These are phyloP conservation scores for Nicotiana undulata DNA, from an alignment of 257 asterid genomes.

Conservation along the genomic window DNA sequence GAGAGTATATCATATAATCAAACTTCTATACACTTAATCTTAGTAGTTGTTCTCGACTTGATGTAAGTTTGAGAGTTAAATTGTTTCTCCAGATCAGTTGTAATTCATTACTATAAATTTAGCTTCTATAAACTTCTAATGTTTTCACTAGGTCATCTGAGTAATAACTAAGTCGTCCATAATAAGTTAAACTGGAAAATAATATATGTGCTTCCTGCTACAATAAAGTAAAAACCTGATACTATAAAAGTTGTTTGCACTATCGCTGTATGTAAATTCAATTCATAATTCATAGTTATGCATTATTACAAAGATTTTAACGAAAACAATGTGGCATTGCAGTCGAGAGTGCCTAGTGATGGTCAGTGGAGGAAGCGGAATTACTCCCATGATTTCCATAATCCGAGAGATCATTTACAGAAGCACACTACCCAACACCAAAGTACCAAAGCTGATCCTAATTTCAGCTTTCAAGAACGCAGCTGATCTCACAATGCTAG, in stretches of 20 bases:
- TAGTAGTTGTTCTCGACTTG: not conserved
- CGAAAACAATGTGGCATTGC: not conserved
- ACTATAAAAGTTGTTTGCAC: too few relatives aligned
- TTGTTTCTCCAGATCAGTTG: not conserved
- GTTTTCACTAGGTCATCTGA: too few relatives aligned
- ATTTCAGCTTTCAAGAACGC: conserved; percentile 43
- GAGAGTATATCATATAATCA: too few relatives aligned
- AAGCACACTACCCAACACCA: conserved; percentile 9
- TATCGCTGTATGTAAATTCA: too few relatives aligned
- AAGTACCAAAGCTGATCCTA: conserved; percentile 30
- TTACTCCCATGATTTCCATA: conserved; percentile 60
- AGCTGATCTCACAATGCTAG: conserved; percentile 36
- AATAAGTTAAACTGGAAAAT: too few relatives aligned
- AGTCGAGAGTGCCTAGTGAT: conserved; percentile 51
- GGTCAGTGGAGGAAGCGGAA: conserved; percentile 76
- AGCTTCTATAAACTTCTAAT: too few relatives aligned
- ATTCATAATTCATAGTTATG: not conserved
- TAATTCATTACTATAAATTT: too few relatives aligned
- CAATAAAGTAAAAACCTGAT: too few relatives aligned
- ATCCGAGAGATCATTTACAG: conserved; percentile 36
- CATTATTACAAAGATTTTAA: not conserved
- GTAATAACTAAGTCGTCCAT: too few relatives aligned
- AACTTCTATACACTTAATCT: not conserved
- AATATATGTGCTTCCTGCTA: too few relatives aligned
- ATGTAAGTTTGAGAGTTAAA: not conserved